phyloP scores from a whole-genome alignment of 176 grass and related monocot species.

The Echinochloa phyllopogon region DNA sequence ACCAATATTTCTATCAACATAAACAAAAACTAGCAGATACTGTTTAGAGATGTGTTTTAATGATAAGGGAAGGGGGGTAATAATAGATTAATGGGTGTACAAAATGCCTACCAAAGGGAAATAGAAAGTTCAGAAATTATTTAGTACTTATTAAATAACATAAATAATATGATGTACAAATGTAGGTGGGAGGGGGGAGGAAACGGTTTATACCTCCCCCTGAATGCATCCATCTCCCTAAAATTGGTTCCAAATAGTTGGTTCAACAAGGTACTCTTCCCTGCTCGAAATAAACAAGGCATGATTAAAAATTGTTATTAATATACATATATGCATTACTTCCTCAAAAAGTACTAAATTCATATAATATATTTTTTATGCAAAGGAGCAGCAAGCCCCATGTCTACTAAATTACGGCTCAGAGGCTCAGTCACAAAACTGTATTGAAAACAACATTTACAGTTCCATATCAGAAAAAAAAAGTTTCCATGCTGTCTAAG shows the following conservation, averaged over 20 bases:
- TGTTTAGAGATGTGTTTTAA: slow-evolving; percentile 9
- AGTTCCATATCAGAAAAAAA: not conserved
- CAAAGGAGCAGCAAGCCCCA: not conserved
- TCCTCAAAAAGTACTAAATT: not conserved
- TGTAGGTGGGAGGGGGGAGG: too few relatives aligned
- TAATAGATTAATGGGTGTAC: too few relatives aligned
- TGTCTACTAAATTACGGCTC: not conserved
- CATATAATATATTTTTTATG: not conserved
- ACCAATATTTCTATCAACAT: not conserved
- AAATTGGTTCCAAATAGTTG: slow-evolving; percentile 91
- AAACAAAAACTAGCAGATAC: not conserved
- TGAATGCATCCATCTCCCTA: slow-evolving; percentile 95
- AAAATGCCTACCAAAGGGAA: slow-evolving; percentile 11
- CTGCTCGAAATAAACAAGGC: slow-evolving; percentile 51
- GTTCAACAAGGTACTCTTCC: slow-evolving; percentile 96
- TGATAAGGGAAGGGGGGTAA: not conserved
- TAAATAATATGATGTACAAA: not conserved
- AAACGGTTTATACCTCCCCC: slow-evolving; percentile 65
- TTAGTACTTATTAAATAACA: not conserved
- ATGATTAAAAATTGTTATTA: not conserved
- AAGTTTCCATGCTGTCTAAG: not conserved
- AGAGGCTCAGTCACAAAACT: not conserved
- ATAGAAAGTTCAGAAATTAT: not conserved
- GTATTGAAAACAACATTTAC: not conserved
- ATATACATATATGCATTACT: not conserved